These are phyloP conservation scores for Hibiscus trionum DNA, from an alignment of 345 rosid species.

Conservation along the genomic window DNA sequence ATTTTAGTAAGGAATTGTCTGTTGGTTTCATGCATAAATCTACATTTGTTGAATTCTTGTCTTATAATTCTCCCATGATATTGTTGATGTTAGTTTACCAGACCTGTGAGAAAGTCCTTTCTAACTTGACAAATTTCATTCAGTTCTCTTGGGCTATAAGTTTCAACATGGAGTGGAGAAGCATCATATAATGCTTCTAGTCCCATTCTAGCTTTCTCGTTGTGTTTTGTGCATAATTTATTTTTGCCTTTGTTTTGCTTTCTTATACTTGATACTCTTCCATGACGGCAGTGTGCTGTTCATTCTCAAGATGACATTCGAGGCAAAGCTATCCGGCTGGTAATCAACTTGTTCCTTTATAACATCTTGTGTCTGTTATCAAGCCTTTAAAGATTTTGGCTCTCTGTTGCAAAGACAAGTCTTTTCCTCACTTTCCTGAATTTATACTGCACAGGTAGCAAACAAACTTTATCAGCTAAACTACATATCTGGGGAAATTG, in stretches of 20 bases:
- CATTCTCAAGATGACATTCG: conserved; percentile 93
- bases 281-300: conserved; percentile 74
- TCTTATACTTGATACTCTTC: conserved; percentile 13
- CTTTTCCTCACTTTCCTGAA: conserved; percentile 9
- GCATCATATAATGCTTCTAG: neutral
- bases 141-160: neutral
- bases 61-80: neutral
- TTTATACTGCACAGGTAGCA: conserved; percentile 60
- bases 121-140: neutral
- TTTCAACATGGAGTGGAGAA: neutral
- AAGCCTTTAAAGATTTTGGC: neutral
- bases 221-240: neutral
- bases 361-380: conserved; percentile 7
- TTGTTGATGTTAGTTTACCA: neutral
- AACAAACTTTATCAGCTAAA: conserved; percentile 87
- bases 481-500: conserved; percentile 62
- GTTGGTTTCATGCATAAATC: neutral
- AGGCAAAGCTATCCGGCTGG: conserved; percentile 92
- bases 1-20: neutral
- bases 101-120: neutral
- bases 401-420: neutral
- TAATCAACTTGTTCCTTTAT: conserved; percentile 25
- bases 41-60: neutral
- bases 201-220: neutral
- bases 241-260: neutral